Evolutionary conservation across 2,329 filamentous ascomycete species (phyloP).

Genomic region (Fusarium decemcellulare): DNA sequence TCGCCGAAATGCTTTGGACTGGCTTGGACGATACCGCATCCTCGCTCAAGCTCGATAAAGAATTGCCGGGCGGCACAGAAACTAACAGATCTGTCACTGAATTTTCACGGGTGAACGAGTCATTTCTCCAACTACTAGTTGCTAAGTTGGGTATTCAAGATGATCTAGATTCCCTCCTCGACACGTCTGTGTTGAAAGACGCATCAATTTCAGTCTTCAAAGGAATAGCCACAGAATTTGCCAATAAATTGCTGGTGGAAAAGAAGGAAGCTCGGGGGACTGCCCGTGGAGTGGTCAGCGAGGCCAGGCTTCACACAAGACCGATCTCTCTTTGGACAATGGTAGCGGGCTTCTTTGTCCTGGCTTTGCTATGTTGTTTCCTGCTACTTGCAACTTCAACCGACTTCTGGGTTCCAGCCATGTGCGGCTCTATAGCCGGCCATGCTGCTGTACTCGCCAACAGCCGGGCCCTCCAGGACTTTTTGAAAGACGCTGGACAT

Average conservation of each 20-base stretch:
- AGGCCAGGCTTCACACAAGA: background rate
- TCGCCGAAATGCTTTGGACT: background rate
- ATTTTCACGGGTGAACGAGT: no score
- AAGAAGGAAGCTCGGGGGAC: background rate
- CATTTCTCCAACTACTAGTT: background rate
- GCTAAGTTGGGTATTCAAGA: background rate
- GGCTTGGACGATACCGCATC: background rate
- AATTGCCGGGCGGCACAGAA: no score
- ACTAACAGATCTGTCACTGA: no score
- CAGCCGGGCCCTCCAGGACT: background rate
- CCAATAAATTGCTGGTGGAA: background rate
- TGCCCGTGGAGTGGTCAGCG: background rate
- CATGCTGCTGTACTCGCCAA: background rate
- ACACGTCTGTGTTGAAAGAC: background rate
- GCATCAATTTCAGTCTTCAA: background rate
- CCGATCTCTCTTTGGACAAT: background rate
- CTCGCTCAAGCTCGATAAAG: background rate
- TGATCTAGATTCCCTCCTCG: background rate
- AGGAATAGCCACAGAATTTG: background rate
- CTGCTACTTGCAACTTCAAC: background rate
- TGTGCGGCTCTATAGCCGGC: slow-evolving; percentile 5
- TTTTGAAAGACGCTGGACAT: background rate
- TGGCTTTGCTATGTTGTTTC: background rate
- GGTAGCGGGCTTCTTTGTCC: background rate
- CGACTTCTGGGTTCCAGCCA: slow-evolving; percentile 4